These are phyloP conservation scores for Graphilbum ipis-grandicollis DNA, from an alignment of 2,329 filamentous ascomycete genomes.

Conservation along the genomic window DNA sequence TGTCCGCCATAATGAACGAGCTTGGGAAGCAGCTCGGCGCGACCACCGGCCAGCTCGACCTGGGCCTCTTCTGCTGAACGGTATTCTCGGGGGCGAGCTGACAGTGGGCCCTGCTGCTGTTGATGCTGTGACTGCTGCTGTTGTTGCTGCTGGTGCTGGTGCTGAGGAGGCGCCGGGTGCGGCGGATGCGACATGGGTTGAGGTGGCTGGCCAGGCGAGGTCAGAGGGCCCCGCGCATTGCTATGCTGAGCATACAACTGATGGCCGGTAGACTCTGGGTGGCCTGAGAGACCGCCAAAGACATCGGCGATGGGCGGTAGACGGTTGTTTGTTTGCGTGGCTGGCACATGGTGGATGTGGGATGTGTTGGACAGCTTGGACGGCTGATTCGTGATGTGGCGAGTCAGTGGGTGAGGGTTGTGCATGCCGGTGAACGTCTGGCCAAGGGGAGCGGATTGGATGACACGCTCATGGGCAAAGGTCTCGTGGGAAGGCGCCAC, in stretches of 20 bases:
- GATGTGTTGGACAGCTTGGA: conserved; percentile 70
- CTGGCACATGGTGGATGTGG: conserved; percentile 80
- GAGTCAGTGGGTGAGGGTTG: conserved; percentile 56
- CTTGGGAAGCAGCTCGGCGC: conserved; percentile 80
- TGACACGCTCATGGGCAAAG: conserved; percentile 85
- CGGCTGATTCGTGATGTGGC: conserved; percentile 65
- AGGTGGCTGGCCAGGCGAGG: conserved; percentile 64
- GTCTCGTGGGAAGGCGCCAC: conserved; percentile 85
- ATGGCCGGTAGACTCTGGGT: conserved; percentile 35
- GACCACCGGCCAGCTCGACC: conserved; percentile 74
- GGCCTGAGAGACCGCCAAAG: conserved; percentile 56
- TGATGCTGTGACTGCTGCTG: conserved; percentile 11
- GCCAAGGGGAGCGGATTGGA: conserved; percentile 87
- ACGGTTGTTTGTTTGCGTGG: conserved; percentile 77
- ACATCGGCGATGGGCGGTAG: conserved; percentile 90
- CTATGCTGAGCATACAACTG: conserved; percentile 42
- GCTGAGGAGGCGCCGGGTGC: conserved; percentile 9
- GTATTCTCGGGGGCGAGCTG: conserved; percentile 63
- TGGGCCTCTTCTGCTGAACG: conserved; percentile 93
- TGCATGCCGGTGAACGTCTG: conserved; percentile 91
- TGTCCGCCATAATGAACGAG: conserved; percentile 91
- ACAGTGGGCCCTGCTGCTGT: conserved; percentile 29
- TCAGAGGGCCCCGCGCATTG: conserved; percentile 50
- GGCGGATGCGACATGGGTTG: conserved; percentile 21
- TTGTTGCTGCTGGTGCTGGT: conserved; percentile 15